phyloP scores from a whole-genome alignment of 2,329 filamentous ascomycete genomes.

The Gyromitra esculenta region DNA sequence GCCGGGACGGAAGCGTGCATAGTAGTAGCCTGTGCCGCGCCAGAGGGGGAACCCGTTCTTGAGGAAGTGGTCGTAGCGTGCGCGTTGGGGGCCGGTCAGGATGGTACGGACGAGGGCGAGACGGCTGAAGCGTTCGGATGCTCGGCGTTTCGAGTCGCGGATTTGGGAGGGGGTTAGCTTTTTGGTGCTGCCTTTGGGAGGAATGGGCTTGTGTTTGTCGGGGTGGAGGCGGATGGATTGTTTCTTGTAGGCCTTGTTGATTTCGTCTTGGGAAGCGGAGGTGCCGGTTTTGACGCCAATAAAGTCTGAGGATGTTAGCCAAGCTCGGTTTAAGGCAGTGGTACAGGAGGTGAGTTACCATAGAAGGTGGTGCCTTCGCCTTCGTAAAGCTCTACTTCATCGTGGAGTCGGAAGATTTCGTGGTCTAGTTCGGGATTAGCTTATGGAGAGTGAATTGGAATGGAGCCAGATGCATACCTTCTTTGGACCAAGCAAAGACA shows the following conservation, averaged over 20 bases:
- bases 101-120: slow-evolving; percentile 86
- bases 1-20: slow-evolving; percentile 89
- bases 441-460: slow-evolving; percentile 31
- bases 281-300: slow-evolving; percentile 72
- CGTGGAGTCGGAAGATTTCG: slow-evolving; percentile 94
- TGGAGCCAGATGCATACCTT: slow-evolving; percentile 68
- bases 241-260: slow-evolving; percentile 93
- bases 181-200: slow-evolving; percentile 73
- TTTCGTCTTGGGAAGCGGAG: slow-evolving; percentile 81
- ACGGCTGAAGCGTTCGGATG: slow-evolving; percentile 82
- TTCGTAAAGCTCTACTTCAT: slow-evolving; percentile 81
- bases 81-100: slow-evolving; percentile 79
- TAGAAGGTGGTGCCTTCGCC: slow-evolving; percentile 88
- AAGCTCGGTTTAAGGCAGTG: slow-evolving; percentile 47
- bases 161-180: slow-evolving; percentile 75
- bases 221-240: slow-evolving; percentile 85
- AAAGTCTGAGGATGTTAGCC: slow-evolving; percentile 76
- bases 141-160: slow-evolving; percentile 79
- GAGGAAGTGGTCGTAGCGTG: slow-evolving; percentile 94
- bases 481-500: slow-evolving; percentile 82
- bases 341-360: slow-evolving; percentile 61
- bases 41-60: slow-evolving; percentile 92
- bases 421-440: slow-evolving; percentile 71
- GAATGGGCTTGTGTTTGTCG: slow-evolving; percentile 91
- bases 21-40: slow-evolving; percentile 99